Percentiles rank a stretch among this genome's conserved stretches.
Evolutionary conservation across 805 yeast species (phyloP).

Genomic region (Yarrowia sp.): DNA sequence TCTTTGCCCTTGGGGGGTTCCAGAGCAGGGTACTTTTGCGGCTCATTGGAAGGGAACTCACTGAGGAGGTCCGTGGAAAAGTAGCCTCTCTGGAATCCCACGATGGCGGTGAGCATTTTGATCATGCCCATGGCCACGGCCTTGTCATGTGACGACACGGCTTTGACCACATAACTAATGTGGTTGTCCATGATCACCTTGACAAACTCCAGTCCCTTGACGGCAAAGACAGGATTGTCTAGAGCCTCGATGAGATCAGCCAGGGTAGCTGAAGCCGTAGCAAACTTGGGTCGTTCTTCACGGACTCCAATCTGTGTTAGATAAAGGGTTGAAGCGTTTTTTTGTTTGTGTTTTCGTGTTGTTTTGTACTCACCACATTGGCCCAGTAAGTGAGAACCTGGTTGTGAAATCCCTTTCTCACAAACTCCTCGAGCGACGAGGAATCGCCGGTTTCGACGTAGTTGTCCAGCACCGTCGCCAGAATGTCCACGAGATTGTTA

Average conservation of each 20-base stretch:
- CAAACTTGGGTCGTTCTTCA: constrained; percentile 24
- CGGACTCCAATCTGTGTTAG: constrained; percentile 29
- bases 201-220: constrained; percentile 53
- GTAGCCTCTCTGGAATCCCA: constrained; percentile 58
- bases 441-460: constrained; percentile 33
- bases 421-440: constrained; percentile 27
- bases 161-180: constrained; percentile 70
- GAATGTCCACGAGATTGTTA: constrained; percentile 15
- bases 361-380: constrained; percentile 16
- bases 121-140: constrained; percentile 67
- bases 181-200: constrained; percentile 62
- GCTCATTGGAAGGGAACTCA: constrained; percentile 66
- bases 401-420: constrained; percentile 7
- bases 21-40: constrained; percentile 32
- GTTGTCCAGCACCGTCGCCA: constrained; percentile 34
- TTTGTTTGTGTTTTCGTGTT: neutral
- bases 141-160: constrained; percentile 64
- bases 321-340: no score
- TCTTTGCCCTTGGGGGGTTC: constrained; percentile 17
- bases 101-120: constrained; percentile 61
- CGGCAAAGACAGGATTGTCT: constrained; percentile 44
- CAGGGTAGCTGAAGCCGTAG: neutral
- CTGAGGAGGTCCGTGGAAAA: constrained; percentile 65
- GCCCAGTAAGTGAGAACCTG: constrained; percentile 16
- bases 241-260: constrained; percentile 7